These are phyloP conservation scores for Vicia sativa DNA, from an alignment of 306 rosid genomes.

Conservation along the genomic window DNA sequence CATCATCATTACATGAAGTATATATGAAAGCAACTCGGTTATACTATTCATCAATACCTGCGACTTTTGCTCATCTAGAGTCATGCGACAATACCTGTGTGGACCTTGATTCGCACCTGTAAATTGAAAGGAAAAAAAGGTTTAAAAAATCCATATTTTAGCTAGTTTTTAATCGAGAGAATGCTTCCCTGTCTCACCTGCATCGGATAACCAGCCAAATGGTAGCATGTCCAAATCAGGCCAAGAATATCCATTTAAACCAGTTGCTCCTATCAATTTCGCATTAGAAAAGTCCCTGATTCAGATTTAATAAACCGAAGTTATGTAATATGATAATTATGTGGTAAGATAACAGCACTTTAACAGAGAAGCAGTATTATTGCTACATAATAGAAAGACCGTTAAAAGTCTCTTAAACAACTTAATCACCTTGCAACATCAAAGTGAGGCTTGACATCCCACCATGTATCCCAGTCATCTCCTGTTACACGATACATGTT, in stretches of 20 bases:
- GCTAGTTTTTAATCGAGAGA: slow-evolving; percentile 15
- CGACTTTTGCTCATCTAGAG: slow-evolving; percentile 67
- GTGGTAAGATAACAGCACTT: slow-evolving; percentile 19
- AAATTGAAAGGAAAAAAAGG: slow-evolving; percentile 10
- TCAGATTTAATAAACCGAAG: slow-evolving; percentile 30
- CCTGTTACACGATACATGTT: slow-evolving; percentile 95
- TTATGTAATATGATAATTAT: slow-evolving; percentile 5
- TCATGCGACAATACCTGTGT: slow-evolving; percentile 60
- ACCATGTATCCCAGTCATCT: slow-evolving; percentile 95
- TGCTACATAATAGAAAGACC: no score
- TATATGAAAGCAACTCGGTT: slow-evolving; percentile 22
- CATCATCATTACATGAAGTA: slow-evolving; percentile 17
- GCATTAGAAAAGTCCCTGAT: slow-evolving; percentile 75
- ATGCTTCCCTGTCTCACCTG: slow-evolving; percentile 50
- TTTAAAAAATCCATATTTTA: slow-evolving; percentile 30
- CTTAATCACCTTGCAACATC: slow-evolving; percentile 68
- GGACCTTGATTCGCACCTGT: slow-evolving; percentile 86
- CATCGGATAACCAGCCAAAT: slow-evolving; percentile 84
- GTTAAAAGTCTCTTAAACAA: no score
- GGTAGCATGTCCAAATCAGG: slow-evolving; percentile 99
- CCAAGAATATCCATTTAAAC: slow-evolving; percentile 91
- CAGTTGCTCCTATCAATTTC: slow-evolving; percentile 74
- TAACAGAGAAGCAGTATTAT: no score
- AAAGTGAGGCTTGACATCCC: slow-evolving; percentile 70
- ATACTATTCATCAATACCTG: slow-evolving; percentile 58